These are phyloP conservation scores for Teratosphaeria viscida DNA, from an alignment of 2,329 filamentous ascomycete genomes.

Conservation along the genomic window DNA sequence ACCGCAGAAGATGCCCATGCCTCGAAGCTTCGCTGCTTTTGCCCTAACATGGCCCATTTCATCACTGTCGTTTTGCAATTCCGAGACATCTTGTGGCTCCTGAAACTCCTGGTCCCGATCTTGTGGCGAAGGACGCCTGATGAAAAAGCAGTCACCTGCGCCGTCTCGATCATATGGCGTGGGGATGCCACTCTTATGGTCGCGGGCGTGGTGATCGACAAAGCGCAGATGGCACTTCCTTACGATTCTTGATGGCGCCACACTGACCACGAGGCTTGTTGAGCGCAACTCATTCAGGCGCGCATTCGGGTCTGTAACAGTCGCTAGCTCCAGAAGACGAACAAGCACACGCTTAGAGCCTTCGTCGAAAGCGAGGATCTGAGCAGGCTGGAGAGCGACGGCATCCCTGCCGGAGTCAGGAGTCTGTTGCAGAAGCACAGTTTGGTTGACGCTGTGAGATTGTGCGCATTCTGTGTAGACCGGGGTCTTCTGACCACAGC, in stretches of 20 bases:
- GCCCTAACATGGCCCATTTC: neutral
- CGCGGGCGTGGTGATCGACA: conserved; percentile 18
- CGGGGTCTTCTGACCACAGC: conserved; percentile 20
- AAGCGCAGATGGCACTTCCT: conserved; percentile 53
- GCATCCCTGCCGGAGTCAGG: conserved; percentile 6
- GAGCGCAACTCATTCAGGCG: conserved; percentile 51
- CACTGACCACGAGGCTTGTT: conserved; percentile 34
- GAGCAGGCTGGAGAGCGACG: conserved; percentile 47
- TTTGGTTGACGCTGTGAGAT: conserved; percentile 45
- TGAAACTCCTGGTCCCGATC: too few relatives aligned
- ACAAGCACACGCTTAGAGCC: conserved; percentile 9
- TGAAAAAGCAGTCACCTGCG: conserved; percentile 53
- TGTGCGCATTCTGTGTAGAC: conserved; percentile 9
- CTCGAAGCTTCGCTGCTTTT: conserved; percentile 21
- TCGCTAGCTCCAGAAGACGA: conserved; percentile 5
- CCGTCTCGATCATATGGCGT: conserved; percentile 57
- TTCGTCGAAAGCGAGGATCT: conserved; percentile 42
- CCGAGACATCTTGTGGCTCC: too few relatives aligned
- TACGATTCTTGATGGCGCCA: conserved; percentile 35
- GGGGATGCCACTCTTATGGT: conserved; percentile 33
- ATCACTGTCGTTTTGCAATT: neutral
- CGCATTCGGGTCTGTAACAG: conserved; percentile 9
- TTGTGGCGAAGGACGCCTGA: neutral
- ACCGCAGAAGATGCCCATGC: conserved; percentile 66
- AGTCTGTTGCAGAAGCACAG: conserved; percentile 41